Evolutionary conservation across 352 stramenopile species (phyloP).

Genomic region (Phytophthora melonis): DNA sequence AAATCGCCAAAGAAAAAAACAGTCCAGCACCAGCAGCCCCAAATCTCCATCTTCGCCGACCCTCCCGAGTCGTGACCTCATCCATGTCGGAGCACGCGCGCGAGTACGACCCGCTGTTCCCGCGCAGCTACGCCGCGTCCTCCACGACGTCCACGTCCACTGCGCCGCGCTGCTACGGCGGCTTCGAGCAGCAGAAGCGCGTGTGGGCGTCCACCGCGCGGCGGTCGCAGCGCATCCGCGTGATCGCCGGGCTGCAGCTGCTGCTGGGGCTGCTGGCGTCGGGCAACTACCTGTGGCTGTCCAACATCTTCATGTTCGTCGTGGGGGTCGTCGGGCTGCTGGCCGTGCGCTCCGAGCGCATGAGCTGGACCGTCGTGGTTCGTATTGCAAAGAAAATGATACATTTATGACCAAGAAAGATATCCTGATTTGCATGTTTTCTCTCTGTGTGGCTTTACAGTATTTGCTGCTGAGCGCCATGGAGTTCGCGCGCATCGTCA

Average conservation of each 20-base stretch:
- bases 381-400: constrained; percentile 22
- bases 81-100: constrained; percentile 34
- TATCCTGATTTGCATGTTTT: constrained; percentile 26
- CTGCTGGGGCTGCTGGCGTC: constrained; percentile 62
- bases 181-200: constrained; percentile 85
- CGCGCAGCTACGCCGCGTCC: constrained; percentile 42
- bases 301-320: constrained; percentile 79
- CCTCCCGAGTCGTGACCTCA: no score
- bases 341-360: constrained; percentile 78
- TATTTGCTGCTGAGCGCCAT: constrained; percentile 78
- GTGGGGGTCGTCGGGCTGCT: constrained; percentile 73
- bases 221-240: constrained; percentile 71
- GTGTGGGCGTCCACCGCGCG: constrained; percentile 69
- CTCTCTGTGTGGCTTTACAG: constrained; percentile 33
- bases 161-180: constrained; percentile 61
- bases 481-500: constrained; percentile 73
- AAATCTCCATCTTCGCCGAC: neutral
- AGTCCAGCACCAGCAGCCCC: neutral
- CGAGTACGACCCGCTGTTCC: constrained; percentile 52
- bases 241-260: constrained; percentile 70
- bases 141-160: constrained; percentile 49
- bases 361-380: constrained; percentile 84
- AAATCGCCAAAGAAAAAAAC: neutral
- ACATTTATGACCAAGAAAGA: constrained; percentile 7
- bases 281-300: constrained; percentile 81